Percentiles rank a stretch among this genome's conserved stretches.
Evolutionary conservation across 805 yeast species (phyloP).

Genomic region (Candida incommunis): DNA sequence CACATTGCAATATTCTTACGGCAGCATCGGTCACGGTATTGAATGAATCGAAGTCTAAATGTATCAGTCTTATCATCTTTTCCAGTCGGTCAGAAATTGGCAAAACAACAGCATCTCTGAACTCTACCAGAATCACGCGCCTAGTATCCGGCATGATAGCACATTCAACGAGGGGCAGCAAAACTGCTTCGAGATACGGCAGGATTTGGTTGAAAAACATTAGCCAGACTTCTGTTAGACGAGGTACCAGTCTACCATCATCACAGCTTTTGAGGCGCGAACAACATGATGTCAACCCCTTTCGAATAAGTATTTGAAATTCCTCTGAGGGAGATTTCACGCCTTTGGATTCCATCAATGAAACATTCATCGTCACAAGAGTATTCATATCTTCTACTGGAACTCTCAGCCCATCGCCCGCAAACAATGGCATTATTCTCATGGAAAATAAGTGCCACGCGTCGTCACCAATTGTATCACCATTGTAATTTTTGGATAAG

Average conservation of each 20-base stretch:
- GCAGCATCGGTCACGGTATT: slow-evolving; percentile 11
- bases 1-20: slow-evolving; percentile 41
- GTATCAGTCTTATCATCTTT: slow-evolving; percentile 4
- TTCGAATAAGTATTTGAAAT: slow-evolving; percentile 7
- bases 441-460: slow-evolving; percentile 35
- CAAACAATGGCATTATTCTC: slow-evolving; percentile 32
- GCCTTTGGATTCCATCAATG: slow-evolving; percentile 31
- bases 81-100: slow-evolving; percentile 18
- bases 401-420: slow-evolving; percentile 31
- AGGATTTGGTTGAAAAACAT: slow-evolving; percentile 39
- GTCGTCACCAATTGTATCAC: slow-evolving; percentile 27
- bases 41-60: slow-evolving; percentile 8
- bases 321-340: slow-evolving; percentile 29
- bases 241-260: slow-evolving; percentile 17
- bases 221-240: slow-evolving; percentile 36
- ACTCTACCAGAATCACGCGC: slow-evolving; percentile 18
- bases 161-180: slow-evolving; percentile 39
- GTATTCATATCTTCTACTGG: slow-evolving; percentile 47
- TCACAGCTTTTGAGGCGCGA: slow-evolving; percentile 9
- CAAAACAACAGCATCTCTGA: slow-evolving; percentile 21
- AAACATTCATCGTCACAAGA: slow-evolving; percentile 30
- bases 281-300: slow-evolving; percentile 12
- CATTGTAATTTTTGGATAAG: slow-evolving; percentile 20
- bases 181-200: slow-evolving; percentile 45
- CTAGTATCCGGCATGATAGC: slow-evolving; percentile 25